Evolutionary conservation across 352 stramenopile genomes (phyloP), one percentile per base, ranked within the genome.

Genomic region (Phytophthora sojae): DNA sequence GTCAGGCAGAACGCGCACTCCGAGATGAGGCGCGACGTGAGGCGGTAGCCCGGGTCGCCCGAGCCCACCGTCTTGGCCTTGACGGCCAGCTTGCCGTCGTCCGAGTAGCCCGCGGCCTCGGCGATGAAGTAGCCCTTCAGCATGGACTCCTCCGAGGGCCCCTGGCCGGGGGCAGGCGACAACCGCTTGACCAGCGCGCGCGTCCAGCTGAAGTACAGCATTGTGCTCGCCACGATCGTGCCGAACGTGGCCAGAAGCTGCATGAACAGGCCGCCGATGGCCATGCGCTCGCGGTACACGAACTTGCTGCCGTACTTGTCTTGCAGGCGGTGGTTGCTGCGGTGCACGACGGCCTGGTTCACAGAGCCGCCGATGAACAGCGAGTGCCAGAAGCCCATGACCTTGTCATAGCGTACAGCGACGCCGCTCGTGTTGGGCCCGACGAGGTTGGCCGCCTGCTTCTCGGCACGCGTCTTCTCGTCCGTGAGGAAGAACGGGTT

Each of bases 321-420:
- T 19, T 82, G 65, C 21, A 90, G 75, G 6, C 90, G 67, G 53
- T 77, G 81, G 73, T 94, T 94, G 59, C 69, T 87, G 49, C 86
- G 84, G 70, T 93, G 85, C 17, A 98, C 90, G 32, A 96, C 57
- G 6, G 85, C 81, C 35, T 90, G 79, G 69, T 98, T 98, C 54
- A 96, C 82, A 1, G 62, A 73, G 0, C 75, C 79, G 69, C 97
- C 94, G 44, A 97, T 69, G 69, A 97, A 98, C 25, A 83, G 21
- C 29, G 83, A 82, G 58, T 87, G 84, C 82, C 79, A 92, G 11
- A 68, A 78, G 61, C 81, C 50, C 30, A 96, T 67, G 61, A 86
- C 78, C 73, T 94, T 83, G 47, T 93, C 87, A 67, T 88, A 96
- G 9, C 77, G 75, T 15, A 97, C 68, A 6, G 63, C 55, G 14